Percentiles rank a stretch among this genome's conserved stretches.
These are phyloP conservation scores for Cinnamomum micranthum DNA, from an alignment of 164 flowering plant species.

Conservation along the genomic window DNA sequence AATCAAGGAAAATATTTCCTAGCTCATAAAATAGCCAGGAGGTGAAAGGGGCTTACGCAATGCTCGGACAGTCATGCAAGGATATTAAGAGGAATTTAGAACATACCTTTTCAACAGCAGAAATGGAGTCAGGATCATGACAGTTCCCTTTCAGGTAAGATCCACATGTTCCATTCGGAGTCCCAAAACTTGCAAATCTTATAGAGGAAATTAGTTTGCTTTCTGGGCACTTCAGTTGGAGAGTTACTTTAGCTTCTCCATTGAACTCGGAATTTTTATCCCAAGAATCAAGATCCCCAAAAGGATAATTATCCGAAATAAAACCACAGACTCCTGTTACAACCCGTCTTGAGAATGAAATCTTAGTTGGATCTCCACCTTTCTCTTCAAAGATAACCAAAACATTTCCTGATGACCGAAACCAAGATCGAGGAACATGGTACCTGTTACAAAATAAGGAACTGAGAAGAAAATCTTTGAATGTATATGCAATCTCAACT, in stretches of 20 bases:
- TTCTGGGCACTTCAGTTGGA: constrained; percentile 55
- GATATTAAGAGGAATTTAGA: neutral
- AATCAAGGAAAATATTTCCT: neutral
- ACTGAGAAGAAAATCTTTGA: constrained; percentile 1
- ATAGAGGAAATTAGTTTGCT: constrained; percentile 44
- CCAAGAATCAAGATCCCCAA: constrained; percentile 28
- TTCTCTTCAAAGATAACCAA: constrained; percentile 91
- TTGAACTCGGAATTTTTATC: constrained; percentile 11
- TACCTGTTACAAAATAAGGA: constrained; percentile 52
- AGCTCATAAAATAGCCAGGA: neutral
- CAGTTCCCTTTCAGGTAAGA: constrained; percentile 58
- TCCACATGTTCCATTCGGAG: constrained; percentile 72
- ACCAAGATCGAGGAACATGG: constrained; percentile 98
- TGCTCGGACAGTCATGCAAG: neutral
- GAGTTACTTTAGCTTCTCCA: constrained; percentile 24
- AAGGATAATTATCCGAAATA: constrained; percentile 62
- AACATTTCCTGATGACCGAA: constrained; percentile 77
- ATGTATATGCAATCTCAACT: neutral
- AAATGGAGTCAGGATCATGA: constrained; percentile 60
- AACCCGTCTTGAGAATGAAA: constrained; percentile 64
- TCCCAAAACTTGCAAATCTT: constrained; percentile 89
- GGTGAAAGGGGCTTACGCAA: neutral
- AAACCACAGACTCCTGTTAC: constrained; percentile 41
- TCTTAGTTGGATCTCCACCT: constrained; percentile 87
- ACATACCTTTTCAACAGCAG: constrained; percentile 57